Conservation (phyloP, 1,139 yeast species). For the Saccharomyces hybrid region DNA sequence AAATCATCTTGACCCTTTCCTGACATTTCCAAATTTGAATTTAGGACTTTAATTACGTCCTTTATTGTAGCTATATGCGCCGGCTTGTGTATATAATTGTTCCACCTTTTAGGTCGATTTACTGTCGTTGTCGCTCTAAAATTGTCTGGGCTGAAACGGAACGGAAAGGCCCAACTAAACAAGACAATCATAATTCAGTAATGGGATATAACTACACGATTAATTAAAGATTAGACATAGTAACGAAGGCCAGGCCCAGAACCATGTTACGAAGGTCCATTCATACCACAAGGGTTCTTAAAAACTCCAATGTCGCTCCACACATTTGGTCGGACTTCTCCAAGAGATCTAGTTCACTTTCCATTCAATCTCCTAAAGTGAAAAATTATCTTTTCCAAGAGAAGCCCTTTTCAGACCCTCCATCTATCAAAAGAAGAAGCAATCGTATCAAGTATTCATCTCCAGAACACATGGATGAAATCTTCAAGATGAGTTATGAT, state of each 20-base stretch:
- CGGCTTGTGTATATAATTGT: background rate
- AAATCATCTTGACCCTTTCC: too few relatives aligned
- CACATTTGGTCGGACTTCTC: constrained; percentile 22
- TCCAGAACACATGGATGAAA: constrained; percentile 63
- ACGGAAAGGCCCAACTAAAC: background rate
- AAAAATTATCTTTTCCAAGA: constrained; percentile 16
- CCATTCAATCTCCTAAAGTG: constrained; percentile 12
- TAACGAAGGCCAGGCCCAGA: background rate
- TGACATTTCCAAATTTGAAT: too few relatives aligned
- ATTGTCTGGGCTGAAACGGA: background rate
- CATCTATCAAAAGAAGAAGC: constrained; percentile 38
- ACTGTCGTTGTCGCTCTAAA: background rate
- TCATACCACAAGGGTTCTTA: constrained; percentile 8
- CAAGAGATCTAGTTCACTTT: constrained; percentile 18
- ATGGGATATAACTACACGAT: background rate
- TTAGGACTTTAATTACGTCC: too few relatives aligned
- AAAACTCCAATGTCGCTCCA: background rate
- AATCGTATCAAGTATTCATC: constrained; percentile 50
- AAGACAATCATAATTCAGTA: background rate
- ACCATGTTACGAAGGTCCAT: constrained; percentile 14
- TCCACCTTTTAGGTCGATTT: background rate
- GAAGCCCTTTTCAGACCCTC: constrained; percentile 32
- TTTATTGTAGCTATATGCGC: background rate
- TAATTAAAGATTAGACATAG: background rate
- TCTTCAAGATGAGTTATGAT: constrained; percentile 62